Evolutionary conservation across 1,284 basidiomycete species (phyloP).

Genomic region (Ganoderma lucidum): DNA sequence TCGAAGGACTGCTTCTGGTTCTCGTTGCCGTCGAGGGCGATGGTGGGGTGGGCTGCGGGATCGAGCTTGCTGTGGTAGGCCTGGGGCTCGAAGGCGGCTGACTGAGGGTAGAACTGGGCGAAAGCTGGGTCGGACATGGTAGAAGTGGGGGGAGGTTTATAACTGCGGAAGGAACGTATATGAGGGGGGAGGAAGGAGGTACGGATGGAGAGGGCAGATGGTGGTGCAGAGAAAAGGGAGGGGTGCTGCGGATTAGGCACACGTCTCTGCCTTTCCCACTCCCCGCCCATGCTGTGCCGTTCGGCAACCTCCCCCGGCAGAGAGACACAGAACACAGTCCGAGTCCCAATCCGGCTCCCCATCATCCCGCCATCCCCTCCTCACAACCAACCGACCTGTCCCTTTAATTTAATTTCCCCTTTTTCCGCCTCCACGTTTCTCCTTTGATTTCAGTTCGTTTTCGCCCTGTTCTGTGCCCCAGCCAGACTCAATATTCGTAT

Average conservation of each 20-base stretch:
- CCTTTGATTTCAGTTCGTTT: neutral
- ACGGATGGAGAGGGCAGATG: constrained; percentile 15
- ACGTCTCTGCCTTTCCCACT: constrained; percentile 32
- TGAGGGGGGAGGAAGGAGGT: constrained; percentile 29
- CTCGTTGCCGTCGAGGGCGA: constrained; percentile 34
- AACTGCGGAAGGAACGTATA: constrained; percentile 37
- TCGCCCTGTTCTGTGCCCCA: neutral
- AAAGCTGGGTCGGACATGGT: constrained; percentile 38
- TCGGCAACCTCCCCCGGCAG: constrained; percentile 9
- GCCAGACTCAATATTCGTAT: neutral
- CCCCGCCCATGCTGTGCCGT: constrained; percentile 30
- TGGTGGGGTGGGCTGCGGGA: constrained; percentile 30
- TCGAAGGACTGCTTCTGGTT: constrained; percentile 50
- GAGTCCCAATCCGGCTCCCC: constrained; percentile 10
- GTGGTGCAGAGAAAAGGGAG: constrained; percentile 32
- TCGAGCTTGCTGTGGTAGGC: constrained; percentile 36
- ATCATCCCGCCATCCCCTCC: constrained; percentile 28
- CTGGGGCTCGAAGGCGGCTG: constrained; percentile 35
- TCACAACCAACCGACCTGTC: constrained; percentile 17
- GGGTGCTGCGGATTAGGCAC: constrained; percentile 35
- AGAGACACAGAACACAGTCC: neutral
- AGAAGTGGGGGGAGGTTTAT: constrained; percentile 30
- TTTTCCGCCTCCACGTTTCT: constrained; percentile 3
- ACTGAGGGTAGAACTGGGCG: constrained; percentile 37
- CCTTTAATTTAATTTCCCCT: constrained; percentile 14